Evolutionary conservation across 352 stramenopile genomes (phyloP), one percentile per base, ranked within the genome.

Genomic region (Globisporangium radiosum): DNA sequence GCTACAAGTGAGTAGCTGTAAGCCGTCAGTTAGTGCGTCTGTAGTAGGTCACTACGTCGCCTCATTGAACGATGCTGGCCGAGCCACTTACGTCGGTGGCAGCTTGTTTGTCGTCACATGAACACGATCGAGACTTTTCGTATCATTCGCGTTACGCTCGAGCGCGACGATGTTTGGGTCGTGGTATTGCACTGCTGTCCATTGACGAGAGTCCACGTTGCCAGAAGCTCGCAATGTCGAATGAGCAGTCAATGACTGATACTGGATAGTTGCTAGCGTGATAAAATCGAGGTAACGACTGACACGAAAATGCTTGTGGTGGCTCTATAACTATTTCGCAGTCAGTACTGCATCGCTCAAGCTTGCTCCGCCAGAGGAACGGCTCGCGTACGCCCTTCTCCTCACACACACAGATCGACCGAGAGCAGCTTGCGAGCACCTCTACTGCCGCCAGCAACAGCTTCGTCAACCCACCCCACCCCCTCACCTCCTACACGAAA

Each of bases 1-100:
- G 67, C 19, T 83, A 76, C 62, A 69, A 78, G 51, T 67, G 48
- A 54, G n/a, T 9, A 0, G 43, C 43, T 17, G 13, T 17, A 5
- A 15, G 6, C 2, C 13, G n/a, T 13, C 43, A 17, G 13, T 0
- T 14, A 52, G 8, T 36, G 33, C 19, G n/a, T 57, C 40, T 19
- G 50, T 53, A 19, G 15, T 15, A 54, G 10, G 47, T 37, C 8
- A 37, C n/a, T 52, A 11, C 47, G 25, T 43, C 51, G 36, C 25
- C 25, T 33, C 25, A 33, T 3, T 33, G 25, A 33, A 33, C 25
- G 25, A 33, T 33, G 25, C 25, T 33, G 25, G 25, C 25, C 25
- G 25, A 33, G 25, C 25, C 25, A 33, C 25, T 33, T 33, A 33
- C 25, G 25, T 33, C 25, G 25, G 25, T 33, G 25, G 25, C 25